Conservation (phyloP, 306 rosid species). For the Echinosophora koreensis region DNA sequence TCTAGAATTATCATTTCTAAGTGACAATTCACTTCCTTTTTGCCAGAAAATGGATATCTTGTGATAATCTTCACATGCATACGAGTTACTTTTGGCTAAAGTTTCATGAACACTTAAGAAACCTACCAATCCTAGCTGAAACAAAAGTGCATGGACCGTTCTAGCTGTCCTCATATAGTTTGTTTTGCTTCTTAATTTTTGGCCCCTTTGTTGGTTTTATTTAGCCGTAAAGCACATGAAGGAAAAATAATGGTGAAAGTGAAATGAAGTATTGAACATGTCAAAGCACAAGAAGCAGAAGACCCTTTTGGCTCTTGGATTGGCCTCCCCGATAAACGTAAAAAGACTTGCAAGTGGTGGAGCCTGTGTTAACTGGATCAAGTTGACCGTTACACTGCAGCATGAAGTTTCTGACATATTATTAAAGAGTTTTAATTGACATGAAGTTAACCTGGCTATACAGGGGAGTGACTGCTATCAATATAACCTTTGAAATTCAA, state of each 20-base stretch:
- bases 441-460: constrained; percentile 3
- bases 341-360: constrained; percentile 2
- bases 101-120: neutral
- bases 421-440: constrained; percentile 7
- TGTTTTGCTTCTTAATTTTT: neutral
- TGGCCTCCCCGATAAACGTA: constrained; percentile 3
- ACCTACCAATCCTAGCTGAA: constrained; percentile 20
- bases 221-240: neutral
- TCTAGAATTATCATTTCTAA: neutral
- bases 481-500: neutral
- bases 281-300: neutral
- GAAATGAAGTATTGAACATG: constrained; percentile 4
- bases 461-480: neutral
- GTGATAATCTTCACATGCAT: constrained; percentile 32
- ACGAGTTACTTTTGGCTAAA: constrained; percentile 16
- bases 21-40: constrained; percentile 1
- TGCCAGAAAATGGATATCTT: constrained; percentile 7
- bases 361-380: constrained; percentile 20
- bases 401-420: constrained; percentile 31
- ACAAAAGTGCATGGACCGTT: neutral
- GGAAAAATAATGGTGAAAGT: constrained; percentile 1
- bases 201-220: neutral
- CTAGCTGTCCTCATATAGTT: neutral
- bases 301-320: neutral
- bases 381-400: neutral